These are phyloP conservation scores for Starmerella sirachaensis DNA, from an alignment of 805 yeast genomes.

Conservation along the genomic window DNA sequence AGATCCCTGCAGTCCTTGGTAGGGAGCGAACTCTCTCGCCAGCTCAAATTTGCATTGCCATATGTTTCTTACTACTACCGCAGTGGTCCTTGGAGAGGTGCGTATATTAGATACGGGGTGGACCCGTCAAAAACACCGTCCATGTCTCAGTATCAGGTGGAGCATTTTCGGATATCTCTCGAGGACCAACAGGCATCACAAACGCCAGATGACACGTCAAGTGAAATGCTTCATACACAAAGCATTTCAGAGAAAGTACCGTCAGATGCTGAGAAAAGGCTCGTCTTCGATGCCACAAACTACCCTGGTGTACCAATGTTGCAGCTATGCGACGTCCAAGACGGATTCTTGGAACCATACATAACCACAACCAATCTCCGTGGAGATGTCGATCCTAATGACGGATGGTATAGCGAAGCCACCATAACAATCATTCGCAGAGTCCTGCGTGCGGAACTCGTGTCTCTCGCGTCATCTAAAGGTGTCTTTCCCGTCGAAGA, in stretches of 20 bases:
- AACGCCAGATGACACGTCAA: neutral
- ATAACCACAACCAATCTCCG: constrained; percentile 33
- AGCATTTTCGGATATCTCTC: constrained; percentile 51
- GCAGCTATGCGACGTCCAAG: constrained; percentile 69
- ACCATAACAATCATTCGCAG: constrained; percentile 54
- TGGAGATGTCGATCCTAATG: constrained; percentile 41
- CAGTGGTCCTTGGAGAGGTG: constrained; percentile 91
- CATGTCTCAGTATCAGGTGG: constrained; percentile 66
- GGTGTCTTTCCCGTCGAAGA: neutral
- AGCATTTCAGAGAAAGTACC: too few relatives aligned
- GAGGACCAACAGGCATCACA: constrained; percentile 5
- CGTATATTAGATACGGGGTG: constrained; percentile 65
- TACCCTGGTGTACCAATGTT: constrained; percentile 60
- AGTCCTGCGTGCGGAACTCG: constrained; percentile 48
- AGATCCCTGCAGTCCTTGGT: constrained; percentile 39
- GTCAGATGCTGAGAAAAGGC: constrained; percentile 17
- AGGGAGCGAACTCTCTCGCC: constrained; percentile 17
- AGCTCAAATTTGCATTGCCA: constrained; percentile 65
- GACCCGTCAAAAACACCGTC: constrained; percentile 52
- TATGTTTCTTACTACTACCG: constrained; percentile 69
- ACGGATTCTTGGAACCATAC: constrained; percentile 43
- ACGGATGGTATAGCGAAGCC: constrained; percentile 69
- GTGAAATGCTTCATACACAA: too few relatives aligned
- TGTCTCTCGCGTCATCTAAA: constrained; percentile 7
- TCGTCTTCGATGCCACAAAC: constrained; percentile 59